Percentiles rank a stretch among this genome's conserved stretches.
Conservation (phyloP, 306 rosid species). For the Castanospermum australe region DNA sequence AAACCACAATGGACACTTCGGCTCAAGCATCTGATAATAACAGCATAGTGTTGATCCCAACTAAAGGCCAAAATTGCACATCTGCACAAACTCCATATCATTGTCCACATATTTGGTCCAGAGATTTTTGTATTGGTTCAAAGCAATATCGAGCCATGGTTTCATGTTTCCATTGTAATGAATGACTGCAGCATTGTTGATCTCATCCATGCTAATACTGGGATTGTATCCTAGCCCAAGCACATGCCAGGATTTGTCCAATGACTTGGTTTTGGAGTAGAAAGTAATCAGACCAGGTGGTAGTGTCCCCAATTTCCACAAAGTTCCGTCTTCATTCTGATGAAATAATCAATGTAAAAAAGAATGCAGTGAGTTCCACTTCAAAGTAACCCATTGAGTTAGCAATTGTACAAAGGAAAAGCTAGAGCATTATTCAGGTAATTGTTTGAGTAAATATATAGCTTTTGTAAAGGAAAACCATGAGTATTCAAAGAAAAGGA, state of each 20-base stretch:
- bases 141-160: slow-evolving; percentile 98
- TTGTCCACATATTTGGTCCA: slow-evolving; percentile 97
- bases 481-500: not conserved
- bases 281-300: slow-evolving; percentile 89
- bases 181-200: slow-evolving; percentile 91
- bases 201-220: slow-evolving; percentile 93
- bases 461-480: not conserved
- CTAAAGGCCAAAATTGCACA: slow-evolving; percentile 99
- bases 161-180: slow-evolving; percentile 98
- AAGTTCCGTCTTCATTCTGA: slow-evolving; percentile 73
- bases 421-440: slow-evolving; percentile 11
- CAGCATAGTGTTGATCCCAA: slow-evolving; percentile 24
- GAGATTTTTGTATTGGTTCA: slow-evolving; percentile 92
- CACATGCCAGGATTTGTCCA: slow-evolving; percentile 99
- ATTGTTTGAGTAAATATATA: not conserved
- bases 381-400: not conserved
- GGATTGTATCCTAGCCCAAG: slow-evolving; percentile 99
- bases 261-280: slow-evolving; percentile 81
- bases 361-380: not conserved
- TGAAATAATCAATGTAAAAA: slow-evolving; percentile 30
- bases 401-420: slow-evolving; percentile 10
- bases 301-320: slow-evolving; percentile 74
- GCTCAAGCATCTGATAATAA: slow-evolving; percentile 41
- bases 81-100: slow-evolving; percentile 96
- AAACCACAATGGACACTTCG: slow-evolving; percentile 28